Evolutionary conservation across 768 basidiomycete species (phyloP), one percentile per base, ranked within the genome.

Genomic region (Hygrocybe punicea): DNA sequence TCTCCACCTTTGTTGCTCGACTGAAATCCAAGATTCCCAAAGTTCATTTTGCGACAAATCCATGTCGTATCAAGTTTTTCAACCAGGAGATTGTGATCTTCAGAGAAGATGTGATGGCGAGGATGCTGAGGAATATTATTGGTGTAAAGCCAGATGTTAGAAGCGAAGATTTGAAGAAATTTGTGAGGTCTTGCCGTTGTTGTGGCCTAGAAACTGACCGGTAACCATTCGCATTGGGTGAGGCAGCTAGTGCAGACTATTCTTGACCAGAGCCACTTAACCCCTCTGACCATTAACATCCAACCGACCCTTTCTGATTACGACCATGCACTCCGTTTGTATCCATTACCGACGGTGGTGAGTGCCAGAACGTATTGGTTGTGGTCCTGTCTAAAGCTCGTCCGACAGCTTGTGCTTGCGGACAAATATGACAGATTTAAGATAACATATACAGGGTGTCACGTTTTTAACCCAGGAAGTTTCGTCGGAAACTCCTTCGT

Each of bases 361-460:
- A 68, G 90, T 71, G 11, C 10, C 34, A 9, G 6, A 46, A 35
- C 2, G 47, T n/a, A 9, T 44, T 16, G 9, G 33, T 50, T 16
- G 11, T n/a, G 16, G 6, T 49, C 19, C 10, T 37, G 3, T 24
- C 19, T 52, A 37, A 42, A 21, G 10, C 24, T 44, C 37, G 19
- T 1, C 56, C 39, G 24, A 16, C 59, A 97, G 94, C 78, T 98
- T 17, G 79, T 98, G 33, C 82, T 99, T 11, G 97, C 97, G 1
- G 97, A 99, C 74, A 94, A 89, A 71, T 97, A 98, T 67, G 95
- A 97, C 68, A 84, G 89, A 47, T 99, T 93, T 70, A 93, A 97
- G 65, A 79, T 97, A 61, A 98, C 95, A 1, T 99, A 99, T 69
- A 94, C 95, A 57, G 93, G 93, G 10, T 98, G 97, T 65, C 97